A percentile compares a stretch with the other conserved stretches of the same genome.
Conservation (phyloP, 129 eudicot species). For the Oenanthe sinensis region DNA sequence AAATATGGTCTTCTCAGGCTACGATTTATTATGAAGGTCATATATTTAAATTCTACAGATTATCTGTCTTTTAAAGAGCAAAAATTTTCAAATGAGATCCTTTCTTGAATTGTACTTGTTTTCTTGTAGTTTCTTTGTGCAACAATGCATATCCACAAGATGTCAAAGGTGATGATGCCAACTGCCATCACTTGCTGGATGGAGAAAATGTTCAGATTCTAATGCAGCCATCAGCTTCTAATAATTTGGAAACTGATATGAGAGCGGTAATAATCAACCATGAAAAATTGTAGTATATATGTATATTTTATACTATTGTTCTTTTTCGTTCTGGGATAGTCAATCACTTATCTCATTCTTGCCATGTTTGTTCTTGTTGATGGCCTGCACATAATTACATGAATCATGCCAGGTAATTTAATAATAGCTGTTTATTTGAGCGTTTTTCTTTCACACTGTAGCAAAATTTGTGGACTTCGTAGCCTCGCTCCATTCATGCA, state of each 20-base stretch:
- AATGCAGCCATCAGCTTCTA: constrained; percentile 19
- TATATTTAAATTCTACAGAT: not conserved
- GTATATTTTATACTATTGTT: too few relatives aligned
- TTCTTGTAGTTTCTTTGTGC: constrained; percentile 26
- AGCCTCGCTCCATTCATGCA: not conserved
- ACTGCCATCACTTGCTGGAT: constrained; percentile 22
- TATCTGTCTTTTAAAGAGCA: too few relatives aligned
- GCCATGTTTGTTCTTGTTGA: not conserved
- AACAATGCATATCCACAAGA: constrained; percentile 25
- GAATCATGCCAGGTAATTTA: not conserved
- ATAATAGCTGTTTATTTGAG: not conserved
- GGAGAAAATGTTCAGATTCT: constrained; percentile 32
- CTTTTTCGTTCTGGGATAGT: not conserved
- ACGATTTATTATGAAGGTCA: not conserved
- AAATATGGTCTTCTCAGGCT: not conserved
- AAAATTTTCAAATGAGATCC: not conserved
- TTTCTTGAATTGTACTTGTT: not conserved
- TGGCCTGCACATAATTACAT: not conserved
- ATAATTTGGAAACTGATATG: constrained; percentile 15
- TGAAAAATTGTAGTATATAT: not conserved
- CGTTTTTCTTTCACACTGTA: not conserved
- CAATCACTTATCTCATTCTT: not conserved
- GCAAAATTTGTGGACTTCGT: too few relatives aligned
- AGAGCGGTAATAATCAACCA: constrained; percentile 27
- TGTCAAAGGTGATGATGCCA: constrained; percentile 28